phyloP scores from a whole-genome alignment of 1,139 yeast genomes.

The Saccharomyces hybrid region DNA sequence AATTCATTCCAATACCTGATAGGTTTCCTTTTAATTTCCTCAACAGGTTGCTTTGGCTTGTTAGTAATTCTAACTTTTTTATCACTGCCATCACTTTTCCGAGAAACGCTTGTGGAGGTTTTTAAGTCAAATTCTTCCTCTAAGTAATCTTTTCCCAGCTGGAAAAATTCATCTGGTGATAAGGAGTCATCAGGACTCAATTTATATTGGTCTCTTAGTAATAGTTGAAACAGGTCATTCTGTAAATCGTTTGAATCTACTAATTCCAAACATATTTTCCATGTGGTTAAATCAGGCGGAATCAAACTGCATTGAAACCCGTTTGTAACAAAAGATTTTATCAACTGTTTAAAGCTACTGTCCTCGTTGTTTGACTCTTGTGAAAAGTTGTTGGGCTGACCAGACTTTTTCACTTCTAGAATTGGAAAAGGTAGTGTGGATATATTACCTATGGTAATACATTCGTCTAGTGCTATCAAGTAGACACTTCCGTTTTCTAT shows the following conservation, averaged over 20 bases:
- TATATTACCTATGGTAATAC: conserved; percentile 12
- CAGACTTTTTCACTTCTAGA: conserved; percentile 8
- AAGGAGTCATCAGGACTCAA: conserved; percentile 9
- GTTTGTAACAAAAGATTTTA: background rate
- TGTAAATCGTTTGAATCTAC: conserved; percentile 34
- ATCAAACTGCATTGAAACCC: conserved; percentile 33
- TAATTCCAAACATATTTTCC: conserved; percentile 24
- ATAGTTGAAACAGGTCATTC: conserved; percentile 29
- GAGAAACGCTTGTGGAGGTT: background rate
- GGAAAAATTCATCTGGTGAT: conserved; percentile 20
- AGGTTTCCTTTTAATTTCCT: conserved; percentile 8
- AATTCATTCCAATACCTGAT: conserved; percentile 66
- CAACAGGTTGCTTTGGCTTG: background rate
- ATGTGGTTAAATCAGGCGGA: conserved; percentile 26
- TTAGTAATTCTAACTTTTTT: conserved; percentile 1
- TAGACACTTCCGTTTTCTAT: conserved; percentile 11
- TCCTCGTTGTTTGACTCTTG: background rate
- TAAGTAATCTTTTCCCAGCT: conserved; percentile 11
- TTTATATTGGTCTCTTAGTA: conserved; percentile 22
- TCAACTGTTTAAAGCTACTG: conserved; percentile 1
- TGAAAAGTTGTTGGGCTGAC: background rate
- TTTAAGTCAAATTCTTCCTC: background rate
- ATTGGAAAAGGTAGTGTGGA: conserved; percentile 32
- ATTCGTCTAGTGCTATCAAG: conserved; percentile 24
- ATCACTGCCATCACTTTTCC: background rate